A percentile compares a stretch with the other conserved stretches of the same genome.
Conservation (phyloP, 2,329 filamentous ascomycete genomes). For the Aspergillus felis region DNA sequence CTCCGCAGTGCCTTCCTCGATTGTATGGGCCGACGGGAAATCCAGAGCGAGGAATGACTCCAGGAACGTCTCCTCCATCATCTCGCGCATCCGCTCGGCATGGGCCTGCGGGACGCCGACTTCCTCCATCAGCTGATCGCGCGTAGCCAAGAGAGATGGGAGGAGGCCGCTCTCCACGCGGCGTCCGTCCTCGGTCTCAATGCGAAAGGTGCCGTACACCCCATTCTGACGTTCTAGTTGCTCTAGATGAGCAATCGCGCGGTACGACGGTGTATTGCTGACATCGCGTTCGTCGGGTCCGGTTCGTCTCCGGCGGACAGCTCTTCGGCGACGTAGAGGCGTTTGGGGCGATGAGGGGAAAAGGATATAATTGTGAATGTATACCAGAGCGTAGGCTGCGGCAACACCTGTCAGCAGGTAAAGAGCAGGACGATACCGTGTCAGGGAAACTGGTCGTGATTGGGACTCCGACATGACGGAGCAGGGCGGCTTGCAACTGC, state of each 20-base stretch:
- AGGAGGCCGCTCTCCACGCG: conserved; percentile 40
- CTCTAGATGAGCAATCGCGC: conserved; percentile 38
- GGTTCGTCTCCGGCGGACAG: conserved; percentile 33
- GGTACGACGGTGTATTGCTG: conserved; percentile 31
- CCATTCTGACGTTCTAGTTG: conserved; percentile 38
- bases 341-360: conserved; percentile 21
- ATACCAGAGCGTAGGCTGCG: conserved; percentile 40
- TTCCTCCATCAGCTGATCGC: conserved; percentile 41
- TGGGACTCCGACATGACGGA: conserved; percentile 30
- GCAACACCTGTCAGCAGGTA: conserved; percentile 41
- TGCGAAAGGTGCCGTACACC: conserved; percentile 41
- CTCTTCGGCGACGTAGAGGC: conserved; percentile 37
- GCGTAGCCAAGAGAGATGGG: conserved; percentile 40
- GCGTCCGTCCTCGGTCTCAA: conserved; percentile 40
- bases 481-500: conserved; percentile 7
- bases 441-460: conserved; percentile 28
- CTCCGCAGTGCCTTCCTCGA: conserved; percentile 32
- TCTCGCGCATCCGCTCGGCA: conserved; percentile 39
- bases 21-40: conserved; percentile 34
- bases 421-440: conserved; percentile 39
- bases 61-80: conserved; percentile 43
- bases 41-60: conserved; percentile 42
- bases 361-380: conserved; percentile 33
- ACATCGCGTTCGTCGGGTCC: conserved; percentile 22
- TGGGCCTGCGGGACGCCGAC: conserved; percentile 36